These are phyloP conservation scores for Epichloe sibirici DNA, from an alignment of 2,329 filamentous ascomycete species.

Conservation along the genomic window DNA sequence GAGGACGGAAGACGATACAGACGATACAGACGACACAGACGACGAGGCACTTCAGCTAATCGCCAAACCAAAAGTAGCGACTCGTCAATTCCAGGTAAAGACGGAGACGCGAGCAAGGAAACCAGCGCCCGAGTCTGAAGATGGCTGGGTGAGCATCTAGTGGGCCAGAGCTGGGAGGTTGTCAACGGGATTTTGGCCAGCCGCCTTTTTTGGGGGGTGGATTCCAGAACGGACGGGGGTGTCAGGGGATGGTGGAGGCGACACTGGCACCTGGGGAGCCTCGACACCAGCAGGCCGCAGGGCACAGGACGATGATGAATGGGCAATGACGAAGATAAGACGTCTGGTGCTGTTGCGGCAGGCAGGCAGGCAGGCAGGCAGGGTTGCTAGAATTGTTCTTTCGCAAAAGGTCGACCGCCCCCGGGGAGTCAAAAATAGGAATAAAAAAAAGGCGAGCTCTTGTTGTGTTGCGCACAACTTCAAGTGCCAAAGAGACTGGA, in stretches of 20 bases:
- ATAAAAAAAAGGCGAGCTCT: background rate
- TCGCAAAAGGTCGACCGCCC: no score
- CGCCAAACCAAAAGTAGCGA: slow-evolving; percentile 1
- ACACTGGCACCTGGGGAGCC: background rate
- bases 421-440: background rate
- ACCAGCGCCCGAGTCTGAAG: slow-evolving; percentile 24
- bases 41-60: background rate
- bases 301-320: background rate
- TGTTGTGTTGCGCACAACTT: background rate
- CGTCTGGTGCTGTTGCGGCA: background rate
- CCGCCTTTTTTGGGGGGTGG: slow-evolving; percentile 19
- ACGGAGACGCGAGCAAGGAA: slow-evolving; percentile 17
- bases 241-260: slow-evolving; percentile 6
- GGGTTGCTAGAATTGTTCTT: no score
- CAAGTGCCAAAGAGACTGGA: background rate
- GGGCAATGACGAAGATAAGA: background rate
- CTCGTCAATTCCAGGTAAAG: slow-evolving; percentile 12
- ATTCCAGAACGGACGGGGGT: slow-evolving; percentile 3
- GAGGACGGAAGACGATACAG: background rate
- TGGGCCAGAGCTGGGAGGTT: slow-evolving; percentile 18
- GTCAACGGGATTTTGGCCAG: slow-evolving; percentile 21
- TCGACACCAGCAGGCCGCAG: background rate
- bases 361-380: background rate
- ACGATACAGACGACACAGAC: background rate
- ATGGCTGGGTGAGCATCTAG: slow-evolving; percentile 34